phyloP scores from a whole-genome alignment of 352 stramenopile species.

The Phytopythium vexans region DNA sequence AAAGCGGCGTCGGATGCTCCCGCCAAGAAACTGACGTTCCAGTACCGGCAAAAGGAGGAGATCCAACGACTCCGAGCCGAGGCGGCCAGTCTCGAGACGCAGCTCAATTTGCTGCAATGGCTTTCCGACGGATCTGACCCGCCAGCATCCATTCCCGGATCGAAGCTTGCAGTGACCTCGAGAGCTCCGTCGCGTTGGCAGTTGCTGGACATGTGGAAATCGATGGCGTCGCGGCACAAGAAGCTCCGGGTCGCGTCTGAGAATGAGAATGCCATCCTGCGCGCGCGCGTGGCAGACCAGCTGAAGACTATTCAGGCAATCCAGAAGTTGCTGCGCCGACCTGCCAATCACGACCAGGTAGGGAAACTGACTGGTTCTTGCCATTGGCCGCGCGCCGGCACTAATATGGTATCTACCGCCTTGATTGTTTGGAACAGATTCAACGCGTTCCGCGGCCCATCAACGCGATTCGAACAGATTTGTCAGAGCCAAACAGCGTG shows the following conservation, averaged over 20 bases:
- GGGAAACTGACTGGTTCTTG: neutral
- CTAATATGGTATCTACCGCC: neutral
- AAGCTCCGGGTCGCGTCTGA: conserved; percentile 12
- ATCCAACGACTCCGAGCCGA: neutral
- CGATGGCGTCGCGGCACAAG: conserved; percentile 19
- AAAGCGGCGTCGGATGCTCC: neutral
- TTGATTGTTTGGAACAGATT: neutral
- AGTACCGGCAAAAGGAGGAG: conserved; percentile 2
- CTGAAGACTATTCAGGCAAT: conserved; percentile 1
- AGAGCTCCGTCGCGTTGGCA: too few relatives aligned
- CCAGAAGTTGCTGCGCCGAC: neutral
- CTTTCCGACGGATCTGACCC: too few relatives aligned
- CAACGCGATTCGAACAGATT: neutral
- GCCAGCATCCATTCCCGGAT: too few relatives aligned
- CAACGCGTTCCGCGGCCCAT: neutral
- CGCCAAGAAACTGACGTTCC: neutral
- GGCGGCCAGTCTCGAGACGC: too few relatives aligned
- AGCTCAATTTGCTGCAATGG: too few relatives aligned
- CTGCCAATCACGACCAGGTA: neutral
- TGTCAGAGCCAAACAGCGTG: neutral
- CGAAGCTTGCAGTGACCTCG: too few relatives aligned
- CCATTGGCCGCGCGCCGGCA: too few relatives aligned
- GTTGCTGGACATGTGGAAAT: conserved; percentile 10
- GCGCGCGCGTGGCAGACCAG: neutral
- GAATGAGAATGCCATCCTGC: conserved; percentile 8